Base-by-base conservation (phyloP, 176 grass and related monocot genomes). In the Phoenix dactylifera region DNA sequence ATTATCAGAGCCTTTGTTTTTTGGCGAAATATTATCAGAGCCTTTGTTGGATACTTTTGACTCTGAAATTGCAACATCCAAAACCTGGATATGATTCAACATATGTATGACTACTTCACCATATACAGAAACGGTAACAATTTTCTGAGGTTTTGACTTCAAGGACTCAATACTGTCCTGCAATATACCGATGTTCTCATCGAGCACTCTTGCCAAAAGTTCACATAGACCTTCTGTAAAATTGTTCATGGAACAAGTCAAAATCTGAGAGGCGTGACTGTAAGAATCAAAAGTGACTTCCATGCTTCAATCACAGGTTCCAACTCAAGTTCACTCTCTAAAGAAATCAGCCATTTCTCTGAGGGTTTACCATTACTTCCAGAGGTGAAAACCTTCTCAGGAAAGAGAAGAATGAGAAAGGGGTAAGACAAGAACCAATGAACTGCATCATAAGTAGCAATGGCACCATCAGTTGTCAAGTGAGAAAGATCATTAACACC, bases 391-490 rank as follows among this genome's bases (percentile, higher is more conserved):
- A n/a, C 57, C 3, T 49, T 26, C 52, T 19, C 58, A 49, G 52
- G 44, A 49, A 24, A 68, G 22, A 73, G 54, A 20, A 83, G 6
- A 28, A 59, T 30, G 6, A 85, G 61, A n/a, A 85, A 15, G 58
- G 82, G 82, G 76, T 76, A 85, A 35, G 68, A 85, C 22, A 85
- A 68, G 57, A 85, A 85, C 49, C 76, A 72, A 76, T 54, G 54
- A n/a, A 80, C 48, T 15, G 64, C 16, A 55, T 59, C 60, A 50
- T 49, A 10, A 73, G 1, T 35, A 68, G 16, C 7, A 22, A 22
- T 48, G 15, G 24, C 24, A 59, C 20, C 49, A 39, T 72, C 53
- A 76, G 54, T 9, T 55, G 55, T 26, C 30, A 32, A 51, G 28
- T 44, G 2, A 44, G 35, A 44, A 44, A 12, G 35, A 44, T 44